phyloP scores from a whole-genome alignment of 1,284 basidiomycete genomes.

The Moniliophthora roreri region DNA sequence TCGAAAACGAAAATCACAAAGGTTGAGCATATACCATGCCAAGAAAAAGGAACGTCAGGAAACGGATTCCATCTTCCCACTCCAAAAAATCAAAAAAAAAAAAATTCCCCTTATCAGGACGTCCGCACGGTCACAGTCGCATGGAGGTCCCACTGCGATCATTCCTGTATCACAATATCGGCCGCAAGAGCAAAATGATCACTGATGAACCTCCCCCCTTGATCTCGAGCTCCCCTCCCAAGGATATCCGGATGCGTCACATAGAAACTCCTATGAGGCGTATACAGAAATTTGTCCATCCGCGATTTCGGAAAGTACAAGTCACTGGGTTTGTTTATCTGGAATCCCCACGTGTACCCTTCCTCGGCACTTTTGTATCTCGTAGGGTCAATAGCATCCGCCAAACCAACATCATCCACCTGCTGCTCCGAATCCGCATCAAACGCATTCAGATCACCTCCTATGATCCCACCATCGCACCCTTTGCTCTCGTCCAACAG shows the following conservation, averaged over 20 bases:
- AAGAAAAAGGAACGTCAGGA: too few relatives aligned
- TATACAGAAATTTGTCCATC: constrained; percentile 66
- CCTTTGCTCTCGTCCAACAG: constrained; percentile 20
- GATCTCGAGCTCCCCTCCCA: constrained; percentile 47
- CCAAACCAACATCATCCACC: constrained; percentile 43
- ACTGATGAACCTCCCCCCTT: constrained; percentile 48
- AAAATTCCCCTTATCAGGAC: neutral
- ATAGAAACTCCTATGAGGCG: constrained; percentile 41
- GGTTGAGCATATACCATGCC: too few relatives aligned
- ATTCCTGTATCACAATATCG: constrained; percentile 26
- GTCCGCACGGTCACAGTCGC: constrained; percentile 17
- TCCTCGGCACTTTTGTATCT: constrained; percentile 35
- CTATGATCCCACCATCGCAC: constrained; percentile 56
- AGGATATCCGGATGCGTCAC: constrained; percentile 53
- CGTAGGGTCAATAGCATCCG: constrained; percentile 47
- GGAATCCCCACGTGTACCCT: constrained; percentile 68
- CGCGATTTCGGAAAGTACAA: constrained; percentile 43
- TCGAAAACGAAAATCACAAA: constrained; percentile 29
- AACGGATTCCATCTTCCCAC: too few relatives aligned
- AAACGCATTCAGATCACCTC: constrained; percentile 73
- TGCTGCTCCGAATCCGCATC: constrained; percentile 40
- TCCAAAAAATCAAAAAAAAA: too few relatives aligned
- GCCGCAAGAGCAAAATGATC: constrained; percentile 66
- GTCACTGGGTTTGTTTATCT: constrained; percentile 30
- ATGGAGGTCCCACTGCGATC: constrained; percentile 18